Evolutionary conservation across 2,329 filamentous ascomycete species (phyloP), one percentile per base, ranked within the genome.

Genomic region (Didymella keratinophila): DNA sequence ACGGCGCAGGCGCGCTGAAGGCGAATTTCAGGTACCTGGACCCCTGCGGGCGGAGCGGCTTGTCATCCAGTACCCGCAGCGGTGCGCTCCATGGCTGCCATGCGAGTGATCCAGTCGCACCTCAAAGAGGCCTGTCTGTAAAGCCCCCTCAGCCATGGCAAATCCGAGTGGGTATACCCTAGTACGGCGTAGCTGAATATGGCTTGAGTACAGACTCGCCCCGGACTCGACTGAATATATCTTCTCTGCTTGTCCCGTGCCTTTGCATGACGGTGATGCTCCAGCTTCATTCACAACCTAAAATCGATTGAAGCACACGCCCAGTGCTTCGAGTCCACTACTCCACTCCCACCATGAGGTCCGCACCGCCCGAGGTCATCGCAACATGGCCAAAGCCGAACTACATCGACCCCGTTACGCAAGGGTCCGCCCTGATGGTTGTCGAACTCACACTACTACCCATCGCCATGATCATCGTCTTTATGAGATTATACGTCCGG

Each of bases 371-470:
- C 25, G 71, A 73, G 12, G 74, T 81, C 43, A 57, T 76, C 37
- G 58, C 68, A 37, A 70, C 69, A 48, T 82, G 76, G 74, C 80
- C 80, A 3, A 71, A 65, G 42, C 78, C 80, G 1, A 79, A 81
- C 68, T 81, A 81, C 57, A 69, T 72, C 45, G 59, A 82, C 55
- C 80, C 80, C 1, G 65, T 71, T 21, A 80, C 76, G 2, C 70
- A 78, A 59, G 79, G 80, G 14, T 68, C 76, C 18, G 75, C 71
- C 6, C 66, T 82, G 16, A 72, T 81, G 62, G 75, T 80, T n/a
- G 68, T 76, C 20, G 75, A 78, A 42, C 58, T 76, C 51, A 75
- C 74, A 18, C 58, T 78, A 41, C 61, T 77, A 20, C 74, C 75
- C 9, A 65, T 77, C 46, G 75, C 75, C 23, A 70, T 76, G 56